These are phyloP conservation scores for Cercis canadensis DNA, from an alignment of 306 rosid species.

Conservation along the genomic window DNA sequence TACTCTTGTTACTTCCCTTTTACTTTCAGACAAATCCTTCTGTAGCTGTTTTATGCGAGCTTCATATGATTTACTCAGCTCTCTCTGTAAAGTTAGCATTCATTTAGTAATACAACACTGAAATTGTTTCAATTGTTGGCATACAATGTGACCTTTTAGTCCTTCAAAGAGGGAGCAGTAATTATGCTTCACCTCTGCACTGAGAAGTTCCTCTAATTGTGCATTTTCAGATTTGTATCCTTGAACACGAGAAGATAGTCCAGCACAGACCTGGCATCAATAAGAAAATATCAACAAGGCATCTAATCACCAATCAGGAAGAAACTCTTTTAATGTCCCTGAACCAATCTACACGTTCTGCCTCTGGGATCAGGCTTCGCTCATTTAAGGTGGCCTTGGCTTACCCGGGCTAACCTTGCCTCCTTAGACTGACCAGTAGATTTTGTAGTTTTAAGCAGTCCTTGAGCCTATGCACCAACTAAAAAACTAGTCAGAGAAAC, in stretches of 20 bases:
- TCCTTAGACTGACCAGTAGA: constrained; percentile 97
- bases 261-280: constrained; percentile 88
- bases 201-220: constrained; percentile 96
- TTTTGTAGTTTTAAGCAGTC: constrained; percentile 84
- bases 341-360: constrained; percentile 26
- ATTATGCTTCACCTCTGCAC: constrained; percentile 72
- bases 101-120: constrained; percentile 15
- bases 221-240: constrained; percentile 96
- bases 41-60: constrained; percentile 84
- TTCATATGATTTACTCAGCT: constrained; percentile 87
- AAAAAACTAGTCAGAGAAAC: constrained; percentile 62
- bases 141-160: constrained; percentile 25
- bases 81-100: constrained; percentile 69
- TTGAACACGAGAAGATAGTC: constrained; percentile 95
- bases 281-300: constrained; percentile 40
- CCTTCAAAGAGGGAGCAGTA: constrained; percentile 34
- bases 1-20: constrained; percentile 78
- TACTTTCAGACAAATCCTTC: constrained; percentile 74
- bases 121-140: constrained; percentile 30
- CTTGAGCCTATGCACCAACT: constrained; percentile 87
- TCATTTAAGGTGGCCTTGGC: constrained; percentile 30
- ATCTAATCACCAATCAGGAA: constrained; percentile 36
- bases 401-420: constrained; percentile 99
- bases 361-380: constrained; percentile 27
- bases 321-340: constrained; percentile 21